These are phyloP conservation scores for Plasmodium coatneyi DNA, from an alignment of 169 alveolate genomes.

Conservation along the genomic window DNA sequence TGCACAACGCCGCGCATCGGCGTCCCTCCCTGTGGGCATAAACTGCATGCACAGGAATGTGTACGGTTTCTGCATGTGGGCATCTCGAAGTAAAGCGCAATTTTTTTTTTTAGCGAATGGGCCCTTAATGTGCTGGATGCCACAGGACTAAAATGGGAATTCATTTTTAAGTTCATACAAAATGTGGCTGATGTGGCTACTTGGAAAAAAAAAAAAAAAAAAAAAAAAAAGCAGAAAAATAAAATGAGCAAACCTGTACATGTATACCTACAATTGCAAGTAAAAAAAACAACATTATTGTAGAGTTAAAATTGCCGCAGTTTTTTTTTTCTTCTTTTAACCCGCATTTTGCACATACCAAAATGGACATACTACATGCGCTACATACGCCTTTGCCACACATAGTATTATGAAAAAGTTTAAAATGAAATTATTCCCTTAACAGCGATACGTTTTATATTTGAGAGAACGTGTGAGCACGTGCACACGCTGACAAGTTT, in stretches of 20 bases:
- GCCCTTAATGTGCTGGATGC: background rate
- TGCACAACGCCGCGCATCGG: background rate
- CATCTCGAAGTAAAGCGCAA: background rate
- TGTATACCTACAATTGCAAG: background rate
- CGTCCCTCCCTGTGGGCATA: background rate
- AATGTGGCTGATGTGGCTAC: background rate
- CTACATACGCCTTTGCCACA: background rate
- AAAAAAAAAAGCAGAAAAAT: background rate
- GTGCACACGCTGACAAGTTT: background rate
- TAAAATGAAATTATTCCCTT: background rate
- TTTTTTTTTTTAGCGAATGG: background rate
- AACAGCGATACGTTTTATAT: background rate
- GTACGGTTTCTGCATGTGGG: background rate
- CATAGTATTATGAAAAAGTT: background rate
- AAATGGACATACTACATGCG: background rate
- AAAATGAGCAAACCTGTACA: background rate
- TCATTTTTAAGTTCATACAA: background rate
- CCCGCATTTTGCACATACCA: background rate
- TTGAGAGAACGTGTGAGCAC: background rate
- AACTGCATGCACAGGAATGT: background rate
- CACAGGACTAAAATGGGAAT: background rate
- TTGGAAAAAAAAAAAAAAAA: background rate
- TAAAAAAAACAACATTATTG: background rate
- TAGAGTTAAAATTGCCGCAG: background rate
- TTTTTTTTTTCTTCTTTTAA: background rate